These are phyloP conservation scores for Exophiala sideris DNA, from an alignment of 2,329 filamentous ascomycete species.

Conservation along the genomic window DNA sequence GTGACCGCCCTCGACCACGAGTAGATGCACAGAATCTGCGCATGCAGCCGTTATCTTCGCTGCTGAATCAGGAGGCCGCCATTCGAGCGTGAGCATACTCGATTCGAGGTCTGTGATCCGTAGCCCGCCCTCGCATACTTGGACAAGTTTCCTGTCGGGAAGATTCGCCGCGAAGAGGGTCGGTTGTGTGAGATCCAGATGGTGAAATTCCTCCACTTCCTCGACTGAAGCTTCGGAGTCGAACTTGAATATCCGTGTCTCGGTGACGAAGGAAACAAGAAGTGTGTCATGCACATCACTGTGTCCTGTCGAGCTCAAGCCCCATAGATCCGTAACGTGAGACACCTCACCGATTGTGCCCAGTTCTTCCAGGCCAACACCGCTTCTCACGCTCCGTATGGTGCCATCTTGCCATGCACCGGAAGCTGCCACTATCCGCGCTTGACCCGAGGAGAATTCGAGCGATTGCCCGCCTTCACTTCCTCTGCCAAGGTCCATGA, in stretches of 20 bases:
- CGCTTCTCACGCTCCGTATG: slow-evolving; percentile 84
- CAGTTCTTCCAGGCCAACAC: slow-evolving; percentile 84
- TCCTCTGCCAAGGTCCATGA: slow-evolving; percentile 93
- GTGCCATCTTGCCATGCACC: slow-evolving; percentile 87
- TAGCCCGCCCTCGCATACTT: slow-evolving; percentile 67
- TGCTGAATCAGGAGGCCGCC: slow-evolving; percentile 41
- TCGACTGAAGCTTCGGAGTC: slow-evolving; percentile 73
- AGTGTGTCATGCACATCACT: slow-evolving; percentile 62
- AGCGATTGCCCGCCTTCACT: slow-evolving; percentile 75
- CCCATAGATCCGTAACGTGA: slow-evolving; percentile 70
- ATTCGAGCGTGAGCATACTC: slow-evolving; percentile 45
- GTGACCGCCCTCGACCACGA: slow-evolving; percentile 75
- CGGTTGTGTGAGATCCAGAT: slow-evolving; percentile 64
- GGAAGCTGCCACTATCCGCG: slow-evolving; percentile 86
- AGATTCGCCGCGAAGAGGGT: slow-evolving; percentile 71
- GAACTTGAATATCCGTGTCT: slow-evolving; percentile 81
- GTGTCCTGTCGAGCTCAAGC: slow-evolving; percentile 55
- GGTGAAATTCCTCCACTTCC: slow-evolving; percentile 73
- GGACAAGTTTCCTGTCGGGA: slow-evolving; percentile 62
- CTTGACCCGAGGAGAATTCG: slow-evolving; percentile 92
- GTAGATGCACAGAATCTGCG: slow-evolving; percentile 64
- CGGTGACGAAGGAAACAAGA: slow-evolving; percentile 74
- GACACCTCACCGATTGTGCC: slow-evolving; percentile 78
- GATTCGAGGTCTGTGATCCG: slow-evolving; percentile 54
- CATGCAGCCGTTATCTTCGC: slow-evolving; percentile 72